Base-by-base conservation (phyloP, 1,284 basidiomycete species). In the Pseudozyma tsukubaensis region DNA sequence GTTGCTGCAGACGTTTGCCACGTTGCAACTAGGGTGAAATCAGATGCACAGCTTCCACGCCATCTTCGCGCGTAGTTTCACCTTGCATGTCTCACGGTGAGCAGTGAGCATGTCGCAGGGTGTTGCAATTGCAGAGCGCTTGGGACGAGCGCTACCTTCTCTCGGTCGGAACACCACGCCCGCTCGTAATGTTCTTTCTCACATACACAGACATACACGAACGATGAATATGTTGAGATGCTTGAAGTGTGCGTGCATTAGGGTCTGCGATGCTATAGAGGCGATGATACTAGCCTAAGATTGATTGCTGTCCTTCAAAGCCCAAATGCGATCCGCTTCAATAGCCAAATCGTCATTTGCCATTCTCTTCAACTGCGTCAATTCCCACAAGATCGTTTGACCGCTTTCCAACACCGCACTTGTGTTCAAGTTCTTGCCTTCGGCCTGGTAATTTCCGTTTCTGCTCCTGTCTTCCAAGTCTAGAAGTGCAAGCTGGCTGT, bases 311-410 rank as follows among this genome's bases (percentile, higher is more conserved):
- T 71, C 58, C 47, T 64, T 70, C 21, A 72, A 29, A 2, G 18
- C 34, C 70, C 70, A 72, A 9, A 72, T 50, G 3, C 42, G 3
- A 0, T 63, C 45, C 0, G 57, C 64, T 18, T 66, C 56, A 0
- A 14, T 11, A 0, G 13, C 36, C 11, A 72, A 10, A 19, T 66
- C 52, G 3, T 21, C 37, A 8, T 52, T 62, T 0, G 29, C 34
- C 40, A 36, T 32, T 12, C 9, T 47, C 4, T 36, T 56, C 24
- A 65, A 21, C 13, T 34, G 50, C 0, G 24, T 4, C 42, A 73
- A 24, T 44, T 73, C 71, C 71, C 71, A 73, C 8, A 61, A 10
- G 6, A 73, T 49, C 7, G 42, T 61, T 43, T 73, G 65, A 0
- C 71, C 71, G 10, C 36, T 44, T 8, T 62, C 58, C 9, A 73